Evolutionary conservation across 768 basidiomycete species (phyloP).

Genomic region (Lyophyllum decastes): DNA sequence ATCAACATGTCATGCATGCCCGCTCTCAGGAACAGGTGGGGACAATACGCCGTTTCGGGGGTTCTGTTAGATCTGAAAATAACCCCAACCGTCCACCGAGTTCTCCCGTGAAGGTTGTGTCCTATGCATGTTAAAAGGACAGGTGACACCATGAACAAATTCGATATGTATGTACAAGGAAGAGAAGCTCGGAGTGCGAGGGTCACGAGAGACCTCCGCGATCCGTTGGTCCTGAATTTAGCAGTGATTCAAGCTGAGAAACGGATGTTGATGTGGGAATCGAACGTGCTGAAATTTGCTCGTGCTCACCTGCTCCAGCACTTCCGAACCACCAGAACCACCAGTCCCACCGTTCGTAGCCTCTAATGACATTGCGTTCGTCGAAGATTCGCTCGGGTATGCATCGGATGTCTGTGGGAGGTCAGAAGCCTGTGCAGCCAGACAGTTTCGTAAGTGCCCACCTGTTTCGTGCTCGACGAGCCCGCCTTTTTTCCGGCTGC

Average conservation of each 20-base stretch:
- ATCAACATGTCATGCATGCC: neutral
- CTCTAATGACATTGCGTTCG: conserved; percentile 7
- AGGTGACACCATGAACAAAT: neutral
- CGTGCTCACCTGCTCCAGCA: conserved; percentile 21
- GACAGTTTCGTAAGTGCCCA: neutral
- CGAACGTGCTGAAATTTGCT: neutral
- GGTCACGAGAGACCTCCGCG: conserved; percentile 14
- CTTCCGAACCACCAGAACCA: conserved; percentile 14
- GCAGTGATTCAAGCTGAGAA: conserved; percentile 21
- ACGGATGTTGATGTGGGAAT: neutral
- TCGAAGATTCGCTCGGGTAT: conserved; percentile 9
- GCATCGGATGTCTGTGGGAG: neutral
- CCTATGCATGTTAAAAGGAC: neutral
- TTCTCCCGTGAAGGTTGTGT: neutral
- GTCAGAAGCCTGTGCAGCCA: neutral
- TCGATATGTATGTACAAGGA: neutral
- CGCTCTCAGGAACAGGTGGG: neutral
- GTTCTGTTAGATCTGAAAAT: neutral
- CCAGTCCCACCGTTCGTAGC: neutral
- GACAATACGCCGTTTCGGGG: neutral
- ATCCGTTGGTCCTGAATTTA: conserved; percentile 19
- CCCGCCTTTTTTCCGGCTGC: conserved; percentile 22
- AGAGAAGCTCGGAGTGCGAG: neutral
- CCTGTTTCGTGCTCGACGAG: conserved; percentile 16
- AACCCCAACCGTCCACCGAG: neutral